Conservation (phyloP, 2,329 filamentous ascomycete genomes). For the Rutstroemia sp. region DNA sequence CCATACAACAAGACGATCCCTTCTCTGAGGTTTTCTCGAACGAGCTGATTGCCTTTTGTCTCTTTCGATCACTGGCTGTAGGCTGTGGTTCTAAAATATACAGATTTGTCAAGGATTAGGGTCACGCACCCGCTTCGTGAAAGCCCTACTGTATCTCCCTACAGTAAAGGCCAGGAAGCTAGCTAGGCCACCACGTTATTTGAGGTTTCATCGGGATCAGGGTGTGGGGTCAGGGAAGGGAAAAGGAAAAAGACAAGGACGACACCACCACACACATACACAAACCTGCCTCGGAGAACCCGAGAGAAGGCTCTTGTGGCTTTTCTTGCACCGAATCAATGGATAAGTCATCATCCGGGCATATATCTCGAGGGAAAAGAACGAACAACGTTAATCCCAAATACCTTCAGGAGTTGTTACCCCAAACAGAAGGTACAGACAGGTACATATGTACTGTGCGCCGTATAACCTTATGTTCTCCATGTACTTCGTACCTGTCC, state of each 20-base stretch:
- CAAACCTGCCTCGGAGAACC: too few species aligned
- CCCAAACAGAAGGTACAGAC: not conserved
- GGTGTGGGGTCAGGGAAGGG: not conserved
- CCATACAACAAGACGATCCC: too few species aligned
- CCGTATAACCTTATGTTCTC: not conserved
- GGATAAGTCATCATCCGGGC: too few species aligned
- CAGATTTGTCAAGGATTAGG: slow-evolving; percentile 5
- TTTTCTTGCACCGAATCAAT: too few species aligned
- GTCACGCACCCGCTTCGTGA: not conserved
- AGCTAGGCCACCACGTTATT: slow-evolving; percentile 5
- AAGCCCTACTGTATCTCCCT: not conserved
- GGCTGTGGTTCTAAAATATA: too few species aligned
- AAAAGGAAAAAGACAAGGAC: not conserved
- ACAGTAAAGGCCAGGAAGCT: not conserved
- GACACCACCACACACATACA: too few species aligned
- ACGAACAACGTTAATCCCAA: too few species aligned
- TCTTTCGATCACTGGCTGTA: not conserved
- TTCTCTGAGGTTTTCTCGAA: too few species aligned
- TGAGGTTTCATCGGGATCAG: slow-evolving; percentile 1
- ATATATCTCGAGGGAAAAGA: too few species aligned
- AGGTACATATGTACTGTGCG: not conserved
- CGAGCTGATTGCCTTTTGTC: not conserved
- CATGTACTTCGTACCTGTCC: not conserved
- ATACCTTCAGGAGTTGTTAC: not conserved
- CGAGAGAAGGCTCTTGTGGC: too few species aligned